Base-by-base conservation (phyloP, 2,329 filamentous ascomycete genomes). In the Xylariales sp. region DNA sequence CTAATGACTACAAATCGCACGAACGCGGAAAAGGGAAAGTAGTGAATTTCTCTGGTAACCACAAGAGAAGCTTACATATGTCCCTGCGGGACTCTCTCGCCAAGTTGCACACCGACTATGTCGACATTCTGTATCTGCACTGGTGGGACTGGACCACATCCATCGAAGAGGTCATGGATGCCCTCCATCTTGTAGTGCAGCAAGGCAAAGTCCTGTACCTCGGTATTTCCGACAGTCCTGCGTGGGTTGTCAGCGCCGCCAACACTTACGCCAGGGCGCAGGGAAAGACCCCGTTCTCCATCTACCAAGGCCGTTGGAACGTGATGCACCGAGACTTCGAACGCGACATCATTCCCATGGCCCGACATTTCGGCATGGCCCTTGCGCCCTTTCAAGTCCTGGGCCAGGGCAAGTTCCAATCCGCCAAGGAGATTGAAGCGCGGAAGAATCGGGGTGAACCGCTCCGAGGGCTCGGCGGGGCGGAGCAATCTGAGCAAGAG, bases 41-140 rank as follows among this genome's bases (percentile, higher is more conserved):
- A 67, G 55, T 61, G 12, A 89, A 88, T 74, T 84, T 76, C 63
- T 78, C 76, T 30, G 89, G 89, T 1, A 90, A 90, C 73, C 83
- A 85, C 36, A 80, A 84, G 56, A 91, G 90, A 77, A 87, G 83
- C 62, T 75, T 92, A 16, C 82, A 83, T 53, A n/a, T 63, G 1
- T 88, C 86, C 1, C 78, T 89, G n/a, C 79, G 84, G 34, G 81
- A 80, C 23, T 87, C 85, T 61, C 76, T 90, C 65, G 80, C 80
- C 72, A 90, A 87, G 79, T 82, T 89, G 65, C 83, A 88, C 76
- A 91, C 89, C 0, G 83, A 86, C 59, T 93, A 79, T 62, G 79
- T 85, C 68, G 83, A 85, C 73, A 75, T 84, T 9, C 75, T 83
- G 23, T 83, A 83, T 65, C 48, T 84, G 9, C 82, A 84, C 74